Base-by-base conservation (phyloP, 2,329 filamentous ascomycete species). In the Ilyonectria robusta region DNA sequence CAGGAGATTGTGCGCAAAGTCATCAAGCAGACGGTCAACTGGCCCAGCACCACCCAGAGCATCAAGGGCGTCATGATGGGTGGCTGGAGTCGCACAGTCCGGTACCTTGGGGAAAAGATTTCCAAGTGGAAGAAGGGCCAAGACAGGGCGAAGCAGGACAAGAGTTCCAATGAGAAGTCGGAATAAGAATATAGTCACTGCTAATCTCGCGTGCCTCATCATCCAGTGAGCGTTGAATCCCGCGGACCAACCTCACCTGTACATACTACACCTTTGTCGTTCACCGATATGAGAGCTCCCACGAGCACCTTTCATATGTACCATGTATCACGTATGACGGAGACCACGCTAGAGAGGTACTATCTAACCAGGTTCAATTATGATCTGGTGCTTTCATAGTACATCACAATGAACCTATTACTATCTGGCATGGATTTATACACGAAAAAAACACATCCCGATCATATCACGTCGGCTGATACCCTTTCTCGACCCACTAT, bases 1-100 rank as follows among this genome's bases (percentile, higher is more conserved):
- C 86, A 87, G 47, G 84, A 88, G 29, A 91, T 92, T 72, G 89
- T 98, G 19, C 88, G 91, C 37, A 85, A 87, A 42, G 92, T 94
- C 46, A 95, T 99, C 76, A 92, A 91, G 77, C 92, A 93, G 78
- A 98, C 97, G 0, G 94, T 98, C 74, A 89, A 90, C 62, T 98
- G 96, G 96, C 95, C 96, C 1, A 96, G 94, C 75, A 94, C 93
- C 2, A 91, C 91, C 6, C 95, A 99, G 81, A 96, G 91, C 60
- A 78, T 95, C 69, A 99, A 99, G 82, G 91, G 94, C 2, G 79
- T 93, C 1, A 80, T 98, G 50, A 98, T 94, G 2, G 91, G 93
- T 0, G 97, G 96, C 0, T 78, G 93, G 17, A 78, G 84, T 7
- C 89, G 91, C 75, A 92, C 91, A 6, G 87, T 88, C 84, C 88